These are phyloP conservation scores for Syncephalastrum sp. DNA, from an alignment of 371 early-diverging fungal species.

Conservation along the genomic window DNA sequence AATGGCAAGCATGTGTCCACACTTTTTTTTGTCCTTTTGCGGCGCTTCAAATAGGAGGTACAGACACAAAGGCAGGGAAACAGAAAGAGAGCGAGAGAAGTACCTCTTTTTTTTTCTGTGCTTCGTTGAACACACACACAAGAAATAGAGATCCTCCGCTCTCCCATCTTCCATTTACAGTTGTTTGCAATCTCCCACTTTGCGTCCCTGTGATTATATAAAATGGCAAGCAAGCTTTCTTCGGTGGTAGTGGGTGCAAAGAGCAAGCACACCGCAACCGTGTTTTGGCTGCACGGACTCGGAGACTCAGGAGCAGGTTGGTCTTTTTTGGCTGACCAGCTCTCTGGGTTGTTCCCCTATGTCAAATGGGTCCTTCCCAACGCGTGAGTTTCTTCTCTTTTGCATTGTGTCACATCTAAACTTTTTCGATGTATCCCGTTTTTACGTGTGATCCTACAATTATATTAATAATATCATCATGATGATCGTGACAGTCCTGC, in stretches of 20 bases:
- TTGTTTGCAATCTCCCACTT: no score
- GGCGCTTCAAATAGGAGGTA: no score
- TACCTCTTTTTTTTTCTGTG: no score
- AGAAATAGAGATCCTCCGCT: no score
- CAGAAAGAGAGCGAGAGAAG: no score
- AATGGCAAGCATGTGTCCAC: no score
- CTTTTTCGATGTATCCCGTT: neutral
- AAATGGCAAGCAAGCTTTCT: conserved; percentile 25
- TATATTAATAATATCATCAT: neutral
- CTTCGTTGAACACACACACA: no score
- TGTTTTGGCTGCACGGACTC: conserved; percentile 77
- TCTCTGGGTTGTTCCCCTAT: conserved; percentile 64
- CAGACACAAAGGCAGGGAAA: no score
- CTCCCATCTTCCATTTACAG: no score
- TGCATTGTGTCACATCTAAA: no score
- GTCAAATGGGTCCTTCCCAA: conserved; percentile 86
- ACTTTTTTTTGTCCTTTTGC: no score
- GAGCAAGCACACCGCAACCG: conserved; percentile 72
- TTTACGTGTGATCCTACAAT: conserved; percentile 1
- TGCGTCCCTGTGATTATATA: no score
- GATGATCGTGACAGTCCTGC: conserved; percentile 47
- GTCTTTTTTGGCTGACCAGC: conserved; percentile 68
- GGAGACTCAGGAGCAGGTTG: conserved; percentile 75
- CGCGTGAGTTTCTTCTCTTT: conserved; percentile 50
- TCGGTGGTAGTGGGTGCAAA: conserved; percentile 49